Evolutionary conservation across 2,329 filamentous ascomycete genomes (phyloP).

Genomic region (Penicillium sp.): DNA sequence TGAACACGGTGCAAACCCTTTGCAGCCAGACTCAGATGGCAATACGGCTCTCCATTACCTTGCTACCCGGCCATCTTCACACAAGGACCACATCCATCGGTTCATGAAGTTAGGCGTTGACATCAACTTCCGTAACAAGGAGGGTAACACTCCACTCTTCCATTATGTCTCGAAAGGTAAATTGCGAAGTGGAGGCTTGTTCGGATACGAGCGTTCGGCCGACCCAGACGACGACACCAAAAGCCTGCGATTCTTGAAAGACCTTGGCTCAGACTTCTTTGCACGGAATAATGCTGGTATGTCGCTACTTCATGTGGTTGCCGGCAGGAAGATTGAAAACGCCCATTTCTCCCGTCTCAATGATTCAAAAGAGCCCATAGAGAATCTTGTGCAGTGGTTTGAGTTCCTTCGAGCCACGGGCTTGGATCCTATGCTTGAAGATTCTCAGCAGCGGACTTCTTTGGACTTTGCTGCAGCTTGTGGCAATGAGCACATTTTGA

Average conservation of each 20-base stretch:
- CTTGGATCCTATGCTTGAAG: slow-evolving; percentile 20
- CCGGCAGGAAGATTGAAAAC: neutral
- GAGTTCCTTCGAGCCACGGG: slow-evolving; percentile 6
- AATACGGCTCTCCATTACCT: slow-evolving; percentile 6
- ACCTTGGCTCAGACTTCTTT: slow-evolving; percentile 5
- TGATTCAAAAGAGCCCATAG: slow-evolving; percentile 12
- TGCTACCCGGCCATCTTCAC: neutral
- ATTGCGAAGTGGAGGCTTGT: neutral
- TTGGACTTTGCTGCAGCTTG: slow-evolving; percentile 19
- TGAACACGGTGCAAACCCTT: slow-evolving; percentile 5
- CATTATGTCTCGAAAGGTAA: neutral
- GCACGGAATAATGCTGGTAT: neutral
- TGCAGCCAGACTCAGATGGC: slow-evolving; percentile 4
- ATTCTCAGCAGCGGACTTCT: slow-evolving; percentile 15
- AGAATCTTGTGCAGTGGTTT: neutral
- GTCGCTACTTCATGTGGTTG: slow-evolving; percentile 11
- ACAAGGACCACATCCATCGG: neutral
- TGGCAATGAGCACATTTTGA: slow-evolving; percentile 16
- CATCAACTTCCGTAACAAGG: slow-evolving; percentile 2
- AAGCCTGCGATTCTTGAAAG: neutral
- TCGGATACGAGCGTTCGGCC: neutral
- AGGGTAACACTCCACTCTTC: slow-evolving; percentile 4
- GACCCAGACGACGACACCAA: neutral
- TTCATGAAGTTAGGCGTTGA: neutral
- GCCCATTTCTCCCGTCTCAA: neutral